Conservation (phyloP, 1,139 yeast genomes). For the Schizosaccharomyces versatilis region DNA sequence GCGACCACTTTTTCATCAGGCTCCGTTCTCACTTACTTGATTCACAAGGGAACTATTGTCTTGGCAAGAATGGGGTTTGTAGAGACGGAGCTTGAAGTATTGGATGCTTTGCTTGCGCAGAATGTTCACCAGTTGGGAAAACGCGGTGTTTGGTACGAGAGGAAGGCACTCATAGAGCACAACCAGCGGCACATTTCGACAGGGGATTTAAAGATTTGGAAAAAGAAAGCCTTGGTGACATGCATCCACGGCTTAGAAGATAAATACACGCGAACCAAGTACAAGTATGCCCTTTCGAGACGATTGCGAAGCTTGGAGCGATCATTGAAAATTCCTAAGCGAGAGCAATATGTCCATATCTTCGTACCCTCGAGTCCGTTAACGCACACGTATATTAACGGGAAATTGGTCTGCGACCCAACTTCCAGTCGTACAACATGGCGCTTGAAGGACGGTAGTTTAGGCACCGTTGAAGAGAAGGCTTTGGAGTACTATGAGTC, state of each 20-base stretch:
- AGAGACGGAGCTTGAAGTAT: slow-evolving; percentile 10
- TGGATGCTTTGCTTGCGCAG: slow-evolving; percentile 10
- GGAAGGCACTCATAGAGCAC: slow-evolving; percentile 13
- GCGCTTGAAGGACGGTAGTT: slow-evolving; percentile 4
- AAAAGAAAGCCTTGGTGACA: slow-evolving; percentile 10
- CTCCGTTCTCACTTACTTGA: slow-evolving; percentile 12
- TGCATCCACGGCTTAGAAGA: slow-evolving; percentile 12
- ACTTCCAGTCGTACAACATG: slow-evolving; percentile 11
- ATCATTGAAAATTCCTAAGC: slow-evolving; percentile 10
- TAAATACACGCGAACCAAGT: slow-evolving; percentile 12
- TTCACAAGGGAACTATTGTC: slow-evolving; percentile 12
- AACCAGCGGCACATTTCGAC: slow-evolving; percentile 5
- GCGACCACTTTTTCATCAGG: slow-evolving; percentile 12
- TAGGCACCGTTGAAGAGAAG: slow-evolving; percentile 19
- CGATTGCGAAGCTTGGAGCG: slow-evolving; percentile 12
- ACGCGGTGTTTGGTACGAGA: slow-evolving; percentile 14
- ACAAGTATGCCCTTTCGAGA: slow-evolving; percentile 12
- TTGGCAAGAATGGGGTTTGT: slow-evolving; percentile 10
- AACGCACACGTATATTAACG: slow-evolving; percentile 9
- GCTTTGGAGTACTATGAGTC: slow-evolving; percentile 18
- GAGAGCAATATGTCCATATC: slow-evolving; percentile 10
- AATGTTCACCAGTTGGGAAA: slow-evolving; percentile 11
- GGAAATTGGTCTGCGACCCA: slow-evolving; percentile 7
- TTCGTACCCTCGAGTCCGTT: slow-evolving; percentile 9
- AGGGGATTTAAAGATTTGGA: slow-evolving; percentile 9